Base-by-base conservation (phyloP, 2,329 filamentous ascomycete species). In the Xylaria hypoxylon region DNA sequence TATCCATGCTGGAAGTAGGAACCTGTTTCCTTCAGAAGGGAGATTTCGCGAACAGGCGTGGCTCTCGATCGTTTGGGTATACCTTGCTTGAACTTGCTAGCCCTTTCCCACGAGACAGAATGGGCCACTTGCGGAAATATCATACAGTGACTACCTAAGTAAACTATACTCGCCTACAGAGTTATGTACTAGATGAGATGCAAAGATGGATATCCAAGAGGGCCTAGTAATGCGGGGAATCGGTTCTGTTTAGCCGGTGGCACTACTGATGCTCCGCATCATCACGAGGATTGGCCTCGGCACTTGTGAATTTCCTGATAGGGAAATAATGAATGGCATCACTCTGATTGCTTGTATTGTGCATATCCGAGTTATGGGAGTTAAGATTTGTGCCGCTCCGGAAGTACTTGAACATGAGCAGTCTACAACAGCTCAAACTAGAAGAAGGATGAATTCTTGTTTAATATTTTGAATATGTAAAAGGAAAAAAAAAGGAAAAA, bases 221-320 rank as follows among this genome's bases (percentile, higher is more conserved):
- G 33, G 10, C 8, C 22, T 26, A 35, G n/a, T 22, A 8, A 48
- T 64, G 65, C 57, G 65, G 61, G 56, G 65, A 48, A 13, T 40
- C 51, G 24, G 26, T 53, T 58, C 45, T 45, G 56, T 64, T 67
- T 67, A 67, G 51, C 65, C 65, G 62, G 40, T 22, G 55, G 35
- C 33, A 13, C 15, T 13, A 6, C 31, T 11, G 22, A 28, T 42
- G 22, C 44, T 64, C 57, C 44, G 62, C 50, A 56, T 42, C 44
- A 24, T 28, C 31, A 19, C 33, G 38, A 47, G 40, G n/a, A 17
- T 47, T 50, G 22, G 55, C 24, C 31, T 67, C 65, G 65, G 65
- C 65, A 67, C 28, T 67, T 67, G 28, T 35, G 19, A 15, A 33
- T 15, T 57, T 40, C 61, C 57, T 35, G 40, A 45, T 56, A 50